Evolutionary conservation across 306 rosid genomes (phyloP), one percentile per base, ranked within the genome.

Genomic region (Rubus idaeus): DNA sequence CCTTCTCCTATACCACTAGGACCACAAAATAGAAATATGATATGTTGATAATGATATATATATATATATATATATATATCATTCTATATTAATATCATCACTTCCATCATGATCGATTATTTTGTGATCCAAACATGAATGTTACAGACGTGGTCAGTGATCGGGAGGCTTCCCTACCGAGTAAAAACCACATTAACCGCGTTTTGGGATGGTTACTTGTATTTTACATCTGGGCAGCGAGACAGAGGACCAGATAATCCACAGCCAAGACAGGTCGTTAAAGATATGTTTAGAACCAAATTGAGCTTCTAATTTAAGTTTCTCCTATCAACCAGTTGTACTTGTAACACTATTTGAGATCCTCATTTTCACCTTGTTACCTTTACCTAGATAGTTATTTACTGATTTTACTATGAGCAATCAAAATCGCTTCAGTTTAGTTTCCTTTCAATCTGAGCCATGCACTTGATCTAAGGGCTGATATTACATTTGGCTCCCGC

Each of bases 241-340:
- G 98, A 94, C 78, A 89, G 94, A 74, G 98, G 98, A 58, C 93
- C 97, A 0, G 96, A 91, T 66, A 90, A 94, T 75, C 98, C 97
- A 11, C 96, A 89, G 76, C 98, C 98, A 7, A 86, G 80, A 80
- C 17, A 77, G 80, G 98, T 94, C 3, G 42, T 94, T 62, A 86
- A 79, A 40, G 91, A 91, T 14, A 82, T 88, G 90, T 94, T 94
- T 91, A 89, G 98, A 83, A 89, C 98, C 7, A 94, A 90, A 77
- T 76, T 91, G 74, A 79, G 78, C 56, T 71, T 84, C 79, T 71
- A 41, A 50, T 77, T 14, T 10, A 56, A 73, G 35, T 84, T 60
- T 9, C 55, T 13, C 8, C 17, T 6, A 11, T 41, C 20, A n/a
- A n/a, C 47, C 21, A 35, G 8, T 44, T 44, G 5, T 26, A 35